Conservation (phyloP, 768 basidiomycete species). For the Boletus edulis region DNA sequence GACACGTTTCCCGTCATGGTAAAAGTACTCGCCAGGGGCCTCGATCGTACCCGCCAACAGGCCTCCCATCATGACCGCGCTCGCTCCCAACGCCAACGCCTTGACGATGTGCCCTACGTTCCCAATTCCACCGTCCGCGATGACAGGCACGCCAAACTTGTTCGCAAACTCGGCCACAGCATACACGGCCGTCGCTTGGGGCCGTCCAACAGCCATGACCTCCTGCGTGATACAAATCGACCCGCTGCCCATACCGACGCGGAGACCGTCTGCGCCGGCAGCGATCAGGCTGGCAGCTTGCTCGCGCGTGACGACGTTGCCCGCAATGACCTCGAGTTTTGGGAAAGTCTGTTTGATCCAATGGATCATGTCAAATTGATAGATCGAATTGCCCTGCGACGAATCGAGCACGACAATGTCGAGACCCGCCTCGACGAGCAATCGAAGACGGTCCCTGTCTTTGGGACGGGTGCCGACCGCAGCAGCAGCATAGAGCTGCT, state of each 20-base stretch:
- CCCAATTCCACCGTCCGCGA: conserved; percentile 93
- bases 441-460: conserved; percentile 78
- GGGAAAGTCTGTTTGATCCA: conserved; percentile 91
- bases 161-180: conserved; percentile 90
- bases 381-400: conserved; percentile 93
- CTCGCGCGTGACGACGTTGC: conserved; percentile 97
- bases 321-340: conserved; percentile 88
- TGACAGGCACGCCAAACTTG: conserved; percentile 93
- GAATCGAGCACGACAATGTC: conserved; percentile 96
- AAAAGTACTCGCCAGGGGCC: conserved; percentile 98
- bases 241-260: conserved; percentile 97
- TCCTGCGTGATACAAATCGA: conserved; percentile 99
- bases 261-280: conserved; percentile 93
- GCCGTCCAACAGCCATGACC: conserved; percentile 97
- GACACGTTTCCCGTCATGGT: conserved; percentile 97
- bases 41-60: conserved; percentile 94
- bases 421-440: conserved; percentile 91
- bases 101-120: conserved; percentile 99
- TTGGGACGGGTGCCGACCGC: conserved; percentile 90
- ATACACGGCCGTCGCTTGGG: conserved; percentile 98
- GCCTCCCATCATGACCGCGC: conserved; percentile 99
- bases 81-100: conserved; percentile 89
- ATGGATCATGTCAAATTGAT: conserved; percentile 89
- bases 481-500: conserved; percentile 96
- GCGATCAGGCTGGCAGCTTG: conserved; percentile 93